A percentile compares a stretch with the other conserved stretches of the same genome.
Evolutionary conservation across 495 filamentous ascomycete species (phyloP).

Genomic region (Tetracladium setigerum): DNA sequence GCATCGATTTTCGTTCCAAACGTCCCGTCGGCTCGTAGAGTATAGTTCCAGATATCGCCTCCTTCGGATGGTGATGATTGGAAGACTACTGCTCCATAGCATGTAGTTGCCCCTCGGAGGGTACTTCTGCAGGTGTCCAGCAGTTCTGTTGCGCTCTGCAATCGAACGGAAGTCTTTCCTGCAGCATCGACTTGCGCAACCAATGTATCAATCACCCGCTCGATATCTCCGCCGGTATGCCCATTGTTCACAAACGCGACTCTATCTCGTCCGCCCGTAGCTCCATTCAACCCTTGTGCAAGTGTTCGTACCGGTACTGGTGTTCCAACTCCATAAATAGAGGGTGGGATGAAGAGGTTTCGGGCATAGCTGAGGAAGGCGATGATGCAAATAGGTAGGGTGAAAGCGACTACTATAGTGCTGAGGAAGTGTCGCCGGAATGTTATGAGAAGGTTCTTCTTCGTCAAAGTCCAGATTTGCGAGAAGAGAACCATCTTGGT

Average conservation of each 20-base stretch:
- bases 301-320: constrained; percentile 51
- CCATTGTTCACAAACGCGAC: constrained; percentile 80
- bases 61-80: constrained; percentile 64
- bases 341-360: constrained; percentile 60
- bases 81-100: constrained; percentile 72
- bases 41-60: constrained; percentile 75
- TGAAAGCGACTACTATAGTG: constrained; percentile 59
- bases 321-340: constrained; percentile 58
- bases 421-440: constrained; percentile 53
- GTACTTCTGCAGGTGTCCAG: constrained; percentile 54
- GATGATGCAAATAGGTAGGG: constrained; percentile 64
- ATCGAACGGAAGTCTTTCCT: constrained; percentile 47
- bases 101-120: constrained; percentile 61
- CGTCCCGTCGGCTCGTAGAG: constrained; percentile 61
- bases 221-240: constrained; percentile 59
- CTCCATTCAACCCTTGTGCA: constrained; percentile 44
- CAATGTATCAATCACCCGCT: constrained; percentile 57
- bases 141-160: constrained; percentile 46
- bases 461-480: constrained; percentile 65
- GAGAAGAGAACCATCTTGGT: constrained; percentile 45
- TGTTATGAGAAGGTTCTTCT: constrained; percentile 68
- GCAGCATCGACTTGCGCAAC: constrained; percentile 31
- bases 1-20: constrained; percentile 53
- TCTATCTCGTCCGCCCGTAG: constrained; percentile 44
- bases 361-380: constrained; percentile 59